Percentiles rank a stretch among this genome's conserved stretches.
phyloP scores from a whole-genome alignment of 352 stramenopile genomes.

The Phytophthora vignae region DNA sequence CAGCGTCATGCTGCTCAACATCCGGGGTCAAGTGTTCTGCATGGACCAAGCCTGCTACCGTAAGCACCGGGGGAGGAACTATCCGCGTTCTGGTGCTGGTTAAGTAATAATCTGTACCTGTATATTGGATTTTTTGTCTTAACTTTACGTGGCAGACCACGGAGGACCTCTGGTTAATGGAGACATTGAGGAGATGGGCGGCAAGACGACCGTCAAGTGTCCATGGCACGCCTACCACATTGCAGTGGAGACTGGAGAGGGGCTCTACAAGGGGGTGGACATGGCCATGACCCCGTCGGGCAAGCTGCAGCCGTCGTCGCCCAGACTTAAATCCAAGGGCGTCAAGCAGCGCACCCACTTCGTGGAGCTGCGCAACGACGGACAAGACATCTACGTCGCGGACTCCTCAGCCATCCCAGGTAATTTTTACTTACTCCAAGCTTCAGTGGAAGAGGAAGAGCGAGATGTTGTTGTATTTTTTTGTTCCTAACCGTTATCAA shows the following conservation, averaged over 20 bases:
- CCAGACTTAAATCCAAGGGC: slow-evolving; percentile 82
- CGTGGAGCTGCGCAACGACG: slow-evolving; percentile 70
- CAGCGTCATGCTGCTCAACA: slow-evolving; percentile 75
- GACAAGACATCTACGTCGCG: slow-evolving; percentile 76
- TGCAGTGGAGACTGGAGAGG: slow-evolving; percentile 79
- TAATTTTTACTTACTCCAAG: slow-evolving; percentile 8
- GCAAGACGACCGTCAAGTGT: slow-evolving; percentile 82
- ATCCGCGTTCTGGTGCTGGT: slow-evolving; percentile 27
- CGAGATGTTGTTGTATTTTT: slow-evolving; percentile 3
- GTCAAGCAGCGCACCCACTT: slow-evolving; percentile 89
- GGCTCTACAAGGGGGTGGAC: slow-evolving; percentile 87
- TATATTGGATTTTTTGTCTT: slow-evolving; percentile 9
- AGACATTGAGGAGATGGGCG: slow-evolving; percentile 87
- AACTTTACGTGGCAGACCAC: slow-evolving; percentile 55
- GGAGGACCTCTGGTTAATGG: slow-evolving; percentile 79
- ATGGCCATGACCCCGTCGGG: slow-evolving; percentile 62
- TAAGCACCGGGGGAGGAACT: slow-evolving; percentile 28
- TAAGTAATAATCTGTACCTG: slow-evolving; percentile 1
- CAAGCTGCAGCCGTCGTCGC: slow-evolving; percentile 58
- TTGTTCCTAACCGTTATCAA: slow-evolving; percentile 11
- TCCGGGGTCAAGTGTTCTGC: slow-evolving; percentile 75
- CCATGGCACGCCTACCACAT: slow-evolving; percentile 91
- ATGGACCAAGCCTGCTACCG: slow-evolving; percentile 91
- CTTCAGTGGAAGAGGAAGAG: not conserved
- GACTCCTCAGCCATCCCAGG: slow-evolving; percentile 76